Percentiles rank a stretch among this genome's conserved stretches.
Evolutionary conservation across 495 filamentous ascomycete genomes (phyloP).

Genomic region (Parathielavia appendiculata): DNA sequence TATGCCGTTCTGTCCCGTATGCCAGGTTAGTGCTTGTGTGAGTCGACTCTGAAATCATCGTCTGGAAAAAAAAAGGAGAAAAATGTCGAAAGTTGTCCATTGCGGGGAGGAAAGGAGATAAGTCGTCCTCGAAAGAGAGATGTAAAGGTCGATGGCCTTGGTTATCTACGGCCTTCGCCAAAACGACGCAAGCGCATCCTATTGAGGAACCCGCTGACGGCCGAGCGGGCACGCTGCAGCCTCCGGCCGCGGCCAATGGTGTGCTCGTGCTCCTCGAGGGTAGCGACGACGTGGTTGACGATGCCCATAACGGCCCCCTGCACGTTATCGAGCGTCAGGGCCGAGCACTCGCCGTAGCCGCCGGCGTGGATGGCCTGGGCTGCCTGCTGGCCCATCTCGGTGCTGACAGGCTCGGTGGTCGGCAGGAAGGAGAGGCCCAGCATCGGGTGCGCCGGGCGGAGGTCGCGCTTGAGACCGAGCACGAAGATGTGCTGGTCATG

Average conservation of each 20-base stretch:
- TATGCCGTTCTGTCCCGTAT: background rate
- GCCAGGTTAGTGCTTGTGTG: background rate
- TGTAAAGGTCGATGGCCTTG: background rate
- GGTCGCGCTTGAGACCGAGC: conserved; percentile 29
- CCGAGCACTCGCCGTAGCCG: conserved; percentile 27
- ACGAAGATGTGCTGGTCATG: conserved; percentile 25
- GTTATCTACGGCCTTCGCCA: background rate
- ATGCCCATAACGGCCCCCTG: conserved; percentile 14
- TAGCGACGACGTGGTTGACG: conserved; percentile 8
- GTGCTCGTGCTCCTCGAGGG: conserved; percentile 6
- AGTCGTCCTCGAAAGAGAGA: background rate
- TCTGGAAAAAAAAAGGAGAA: background rate
- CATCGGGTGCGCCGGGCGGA: conserved; percentile 1
- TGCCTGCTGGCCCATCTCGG: conserved; percentile 3
- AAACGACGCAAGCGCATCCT: background rate
- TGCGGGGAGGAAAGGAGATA: background rate
- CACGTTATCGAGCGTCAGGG: conserved; percentile 19
- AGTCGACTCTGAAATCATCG: too few relatives aligned
- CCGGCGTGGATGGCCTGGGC: conserved; percentile 5
- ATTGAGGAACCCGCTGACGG: background rate
- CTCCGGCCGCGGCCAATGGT: background rate
- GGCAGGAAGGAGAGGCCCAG: conserved; percentile 17
- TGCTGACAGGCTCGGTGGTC: conserved; percentile 7
- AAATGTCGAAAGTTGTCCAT: too few relatives aligned
- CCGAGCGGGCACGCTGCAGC: background rate